These are phyloP conservation scores for Penicillium cinerascens DNA, from an alignment of 495 filamentous ascomycete species.

Conservation along the genomic window DNA sequence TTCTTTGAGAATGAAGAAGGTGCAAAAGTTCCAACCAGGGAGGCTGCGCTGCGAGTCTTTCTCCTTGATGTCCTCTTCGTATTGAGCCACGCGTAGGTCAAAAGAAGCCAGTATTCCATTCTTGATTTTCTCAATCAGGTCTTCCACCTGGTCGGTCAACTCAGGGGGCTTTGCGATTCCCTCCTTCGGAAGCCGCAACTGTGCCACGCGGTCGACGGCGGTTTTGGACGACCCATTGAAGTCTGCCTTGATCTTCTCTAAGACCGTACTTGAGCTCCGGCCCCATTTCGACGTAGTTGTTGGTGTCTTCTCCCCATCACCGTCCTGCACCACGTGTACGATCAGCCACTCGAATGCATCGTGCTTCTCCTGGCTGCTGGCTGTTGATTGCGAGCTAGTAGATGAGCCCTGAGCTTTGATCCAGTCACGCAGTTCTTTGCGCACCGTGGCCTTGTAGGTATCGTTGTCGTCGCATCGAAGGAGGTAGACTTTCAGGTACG, in stretches of 20 bases:
- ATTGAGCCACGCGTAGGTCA: conserved; percentile 84
- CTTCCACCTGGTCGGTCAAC: conserved; percentile 73
- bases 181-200: conserved; percentile 66
- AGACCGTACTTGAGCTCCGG: conserved; percentile 69
- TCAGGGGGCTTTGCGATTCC: conserved; percentile 53
- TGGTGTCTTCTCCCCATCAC: conserved; percentile 56
- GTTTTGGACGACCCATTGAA: conserved; percentile 85
- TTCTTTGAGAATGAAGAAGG: conserved; percentile 96
- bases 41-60: conserved; percentile 83
- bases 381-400: conserved; percentile 28
- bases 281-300: conserved; percentile 78
- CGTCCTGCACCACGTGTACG: conserved; percentile 74
- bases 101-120: conserved; percentile 84
- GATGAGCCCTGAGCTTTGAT: conserved; percentile 68
- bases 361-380: conserved; percentile 68
- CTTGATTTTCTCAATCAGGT: conserved; percentile 84
- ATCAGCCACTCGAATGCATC: conserved; percentile 98
- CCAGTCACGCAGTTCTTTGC: conserved; percentile 84
- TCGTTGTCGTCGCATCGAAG: conserved; percentile 94
- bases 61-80: conserved; percentile 95
- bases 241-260: conserved; percentile 87
- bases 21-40: conserved; percentile 98
- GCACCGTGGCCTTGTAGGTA: conserved; percentile 74
- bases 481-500: conserved; percentile 87
- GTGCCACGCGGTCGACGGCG: conserved; percentile 73